A percentile compares a stretch with the other conserved stretches of the same genome.
Conservation (phyloP, 257 asterid genomes). For the Solanum chilense region DNA sequence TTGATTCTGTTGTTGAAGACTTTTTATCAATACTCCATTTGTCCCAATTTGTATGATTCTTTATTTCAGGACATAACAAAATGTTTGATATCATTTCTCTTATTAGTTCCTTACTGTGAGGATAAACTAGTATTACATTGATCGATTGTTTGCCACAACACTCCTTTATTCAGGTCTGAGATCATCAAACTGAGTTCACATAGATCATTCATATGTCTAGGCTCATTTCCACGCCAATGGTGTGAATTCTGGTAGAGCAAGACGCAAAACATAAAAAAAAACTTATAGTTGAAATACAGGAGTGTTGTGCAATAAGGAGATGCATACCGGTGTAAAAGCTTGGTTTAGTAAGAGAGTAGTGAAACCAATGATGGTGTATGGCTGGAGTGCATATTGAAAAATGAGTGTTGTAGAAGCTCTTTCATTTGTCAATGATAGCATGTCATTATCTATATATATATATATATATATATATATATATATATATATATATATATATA, state of each 20-base stretch:
- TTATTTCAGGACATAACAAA: background rate
- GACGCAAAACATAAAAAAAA: background rate
- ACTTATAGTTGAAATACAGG: background rate
- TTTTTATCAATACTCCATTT: background rate
- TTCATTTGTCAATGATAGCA: too few relatives aligned
- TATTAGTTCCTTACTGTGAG: background rate
- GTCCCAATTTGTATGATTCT: background rate
- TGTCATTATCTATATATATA: too few relatives aligned
- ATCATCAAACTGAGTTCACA: background rate
- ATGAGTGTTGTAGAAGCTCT: background rate
- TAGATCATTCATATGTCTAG: background rate
- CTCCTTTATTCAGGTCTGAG: background rate
- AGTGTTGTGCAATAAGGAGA: background rate
- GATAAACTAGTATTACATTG: background rate
- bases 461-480: too few relatives aligned
- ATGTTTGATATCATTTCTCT: background rate
- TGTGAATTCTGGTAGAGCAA: background rate
- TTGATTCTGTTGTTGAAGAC: background rate
- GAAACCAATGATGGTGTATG: background rate
- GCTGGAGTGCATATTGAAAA: background rate
- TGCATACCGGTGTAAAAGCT: background rate
- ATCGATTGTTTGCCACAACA: background rate
- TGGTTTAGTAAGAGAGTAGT: background rate
- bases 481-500: too few relatives aligned
- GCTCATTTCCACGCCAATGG: background rate